These are phyloP conservation scores for Starmerella sp. DNA, from an alignment of 805 yeast genomes.

Conservation along the genomic window DNA sequence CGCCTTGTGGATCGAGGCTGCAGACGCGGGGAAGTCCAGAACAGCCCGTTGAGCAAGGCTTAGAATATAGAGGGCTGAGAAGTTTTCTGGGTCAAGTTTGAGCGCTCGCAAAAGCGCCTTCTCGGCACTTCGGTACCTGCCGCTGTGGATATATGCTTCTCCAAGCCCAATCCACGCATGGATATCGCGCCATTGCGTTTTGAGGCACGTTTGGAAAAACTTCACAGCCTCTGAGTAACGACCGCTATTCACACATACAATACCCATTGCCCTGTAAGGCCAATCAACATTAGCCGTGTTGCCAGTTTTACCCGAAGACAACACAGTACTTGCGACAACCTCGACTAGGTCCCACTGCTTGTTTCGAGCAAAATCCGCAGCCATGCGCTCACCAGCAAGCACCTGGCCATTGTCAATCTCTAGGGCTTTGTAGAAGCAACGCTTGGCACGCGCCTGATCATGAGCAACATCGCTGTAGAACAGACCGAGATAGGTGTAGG, in stretches of 20 bases:
- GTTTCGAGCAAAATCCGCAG: slow-evolving; percentile 51
- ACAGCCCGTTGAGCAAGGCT: slow-evolving; percentile 54
- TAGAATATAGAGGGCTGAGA: slow-evolving; percentile 56
- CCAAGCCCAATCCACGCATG: slow-evolving; percentile 94
- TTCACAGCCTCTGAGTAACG: slow-evolving; percentile 73
- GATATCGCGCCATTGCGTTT: slow-evolving; percentile 53
- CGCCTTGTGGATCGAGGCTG: slow-evolving; percentile 32
- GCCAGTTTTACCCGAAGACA: slow-evolving; percentile 44
- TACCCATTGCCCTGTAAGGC: slow-evolving; percentile 85
- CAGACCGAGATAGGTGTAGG: slow-evolving; percentile 71
- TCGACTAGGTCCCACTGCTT: slow-evolving; percentile 82
- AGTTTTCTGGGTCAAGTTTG: slow-evolving; percentile 40
- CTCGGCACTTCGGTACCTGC: slow-evolving; percentile 73
- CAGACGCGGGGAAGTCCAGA: slow-evolving; percentile 56
- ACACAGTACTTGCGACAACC: slow-evolving; percentile 52
- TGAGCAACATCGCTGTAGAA: slow-evolving; percentile 49
- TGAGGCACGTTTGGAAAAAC: slow-evolving; percentile 75
- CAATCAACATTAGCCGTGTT: slow-evolving; percentile 33
- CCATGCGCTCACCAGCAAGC: slow-evolving; percentile 60
- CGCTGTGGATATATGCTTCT: slow-evolving; percentile 81
- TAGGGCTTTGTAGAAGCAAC: slow-evolving; percentile 81
- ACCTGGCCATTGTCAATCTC: slow-evolving; percentile 73
- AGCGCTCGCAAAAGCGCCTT: slow-evolving; percentile 67
- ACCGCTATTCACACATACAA: slow-evolving; percentile 57
- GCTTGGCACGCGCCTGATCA: slow-evolving; percentile 61